These are phyloP conservation scores for Synchytrium microbalum DNA, from an alignment of 371 early-diverging fungal genomes.

Conservation along the genomic window DNA sequence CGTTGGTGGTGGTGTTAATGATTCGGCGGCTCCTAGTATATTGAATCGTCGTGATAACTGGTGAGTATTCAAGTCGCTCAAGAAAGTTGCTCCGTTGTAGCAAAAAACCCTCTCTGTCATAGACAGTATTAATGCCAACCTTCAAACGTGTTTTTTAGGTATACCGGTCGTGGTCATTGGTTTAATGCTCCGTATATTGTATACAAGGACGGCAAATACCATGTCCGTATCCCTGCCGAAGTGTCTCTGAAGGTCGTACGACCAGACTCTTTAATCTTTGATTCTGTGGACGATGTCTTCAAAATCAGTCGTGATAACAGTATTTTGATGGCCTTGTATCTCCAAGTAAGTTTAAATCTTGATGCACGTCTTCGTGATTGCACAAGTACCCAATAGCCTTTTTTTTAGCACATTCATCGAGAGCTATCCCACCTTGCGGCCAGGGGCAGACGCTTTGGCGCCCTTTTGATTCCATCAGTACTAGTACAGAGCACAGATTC, in stretches of 20 bases:
- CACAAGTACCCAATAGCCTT: neutral
- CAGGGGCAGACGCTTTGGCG: slow-evolving; percentile 56
- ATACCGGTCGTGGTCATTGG: slow-evolving; percentile 67
- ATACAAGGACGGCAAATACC: slow-evolving; percentile 50
- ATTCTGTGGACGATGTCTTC: slow-evolving; percentile 30
- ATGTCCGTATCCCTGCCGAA: slow-evolving; percentile 34
- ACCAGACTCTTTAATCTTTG: slow-evolving; percentile 6
- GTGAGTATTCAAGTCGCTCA: slow-evolving; percentile 23
- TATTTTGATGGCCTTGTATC: slow-evolving; percentile 4
- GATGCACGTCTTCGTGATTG: neutral
- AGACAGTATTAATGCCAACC: slow-evolving; percentile 2
- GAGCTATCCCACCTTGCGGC: slow-evolving; percentile 33
- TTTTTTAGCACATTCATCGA: slow-evolving; percentile 34
- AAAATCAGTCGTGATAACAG: slow-evolving; percentile 16
- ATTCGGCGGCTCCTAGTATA: slow-evolving; percentile 65
- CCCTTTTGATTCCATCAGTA: slow-evolving; percentile 69
- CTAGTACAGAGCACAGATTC: slow-evolving; percentile 71
- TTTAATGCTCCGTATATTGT: slow-evolving; percentile 62
- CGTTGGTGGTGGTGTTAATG: slow-evolving; percentile 80
- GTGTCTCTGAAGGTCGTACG: neutral
- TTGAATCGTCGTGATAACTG: slow-evolving; percentile 70
- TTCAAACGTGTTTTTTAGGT: slow-evolving; percentile 19
- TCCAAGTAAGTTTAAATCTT: slow-evolving; percentile 1
- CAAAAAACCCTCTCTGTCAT: too few species aligned
- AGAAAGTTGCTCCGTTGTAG: slow-evolving; percentile 8